Conservation (phyloP, 129 eudicot genomes). For the Logfia minima region DNA sequence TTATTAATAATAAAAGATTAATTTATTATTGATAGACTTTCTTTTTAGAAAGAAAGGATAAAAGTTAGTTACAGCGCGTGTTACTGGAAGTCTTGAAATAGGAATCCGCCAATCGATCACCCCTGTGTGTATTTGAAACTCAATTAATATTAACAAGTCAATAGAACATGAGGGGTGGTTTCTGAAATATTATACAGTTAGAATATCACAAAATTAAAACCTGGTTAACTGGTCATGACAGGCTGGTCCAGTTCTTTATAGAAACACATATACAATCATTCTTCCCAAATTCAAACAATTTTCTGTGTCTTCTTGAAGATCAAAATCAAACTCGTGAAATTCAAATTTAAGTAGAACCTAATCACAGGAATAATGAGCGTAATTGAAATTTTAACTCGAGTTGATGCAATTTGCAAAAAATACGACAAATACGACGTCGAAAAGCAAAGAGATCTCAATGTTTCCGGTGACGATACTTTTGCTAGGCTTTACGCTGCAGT, state of each 20-base stretch:
- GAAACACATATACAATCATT: slow-evolving; percentile 2
- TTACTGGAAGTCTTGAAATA: no score
- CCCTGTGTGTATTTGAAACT: no score
- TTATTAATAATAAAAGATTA: no score
- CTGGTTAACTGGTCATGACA: slow-evolving; percentile 17
- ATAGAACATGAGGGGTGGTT: slow-evolving; percentile 16
- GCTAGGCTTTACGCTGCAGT: slow-evolving; percentile 83
- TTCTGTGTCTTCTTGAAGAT: slow-evolving; percentile 3
- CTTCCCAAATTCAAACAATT: slow-evolving; percentile 25
- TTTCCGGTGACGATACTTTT: slow-evolving; percentile 90
- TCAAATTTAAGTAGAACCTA: slow-evolving; percentile 2
- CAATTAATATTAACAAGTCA: no score
- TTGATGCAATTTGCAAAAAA: slow-evolving; percentile 90
- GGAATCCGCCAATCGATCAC: no score
- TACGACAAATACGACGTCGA: slow-evolving; percentile 93
- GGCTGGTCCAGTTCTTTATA: slow-evolving; percentile 32
- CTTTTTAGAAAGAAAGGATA: no score
- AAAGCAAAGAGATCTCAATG: slow-evolving; percentile 67
- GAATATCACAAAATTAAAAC: background rate
- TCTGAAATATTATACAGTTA: background rate
- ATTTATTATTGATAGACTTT: no score
- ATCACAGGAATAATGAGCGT: slow-evolving; percentile 60
- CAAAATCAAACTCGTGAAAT: background rate
- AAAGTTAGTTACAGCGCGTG: no score
- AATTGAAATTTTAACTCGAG: slow-evolving; percentile 83